Evolutionary conservation across 1,284 basidiomycete species (phyloP).

Genomic region (Pascua guehoae): DNA sequence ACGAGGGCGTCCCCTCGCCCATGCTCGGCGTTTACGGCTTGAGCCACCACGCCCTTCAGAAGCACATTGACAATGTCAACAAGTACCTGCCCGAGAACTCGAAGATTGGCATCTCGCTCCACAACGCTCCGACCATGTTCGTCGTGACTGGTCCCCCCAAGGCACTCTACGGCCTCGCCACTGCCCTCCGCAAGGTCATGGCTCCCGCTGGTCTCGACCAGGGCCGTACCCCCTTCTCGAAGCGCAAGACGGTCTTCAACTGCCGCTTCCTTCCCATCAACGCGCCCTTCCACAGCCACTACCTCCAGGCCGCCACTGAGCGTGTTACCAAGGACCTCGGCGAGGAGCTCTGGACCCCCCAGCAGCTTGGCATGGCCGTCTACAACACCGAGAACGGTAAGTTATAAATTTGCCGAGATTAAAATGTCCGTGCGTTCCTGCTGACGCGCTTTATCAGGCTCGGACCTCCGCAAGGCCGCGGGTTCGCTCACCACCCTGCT

Average conservation of each 20-base stretch:
- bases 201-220: conserved; percentile 86
- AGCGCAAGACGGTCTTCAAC: conserved; percentile 90
- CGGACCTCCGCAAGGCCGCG: conserved; percentile 66
- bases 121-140: conserved; percentile 86
- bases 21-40: conserved; percentile 92
- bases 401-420: conserved; percentile 35
- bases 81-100: conserved; percentile 74
- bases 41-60: conserved; percentile 69
- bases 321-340: conserved; percentile 73
- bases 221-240: conserved; percentile 87
- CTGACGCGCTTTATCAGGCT: conserved; percentile 55
- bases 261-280: conserved; percentile 90
- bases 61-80: conserved; percentile 84
- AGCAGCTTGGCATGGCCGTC: conserved; percentile 76
- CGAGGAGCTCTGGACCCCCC: conserved; percentile 74
- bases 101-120: conserved; percentile 77
- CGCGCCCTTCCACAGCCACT: conserved; percentile 91
- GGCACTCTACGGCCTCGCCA: conserved; percentile 90
- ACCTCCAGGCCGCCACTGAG: conserved; percentile 73
- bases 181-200: conserved; percentile 80
- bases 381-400: conserved; percentile 87
- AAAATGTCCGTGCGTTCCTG: not conserved
- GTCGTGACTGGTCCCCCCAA: conserved; percentile 91
- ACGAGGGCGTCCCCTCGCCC: conserved; percentile 87
- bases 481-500: conserved; percentile 74